Conservation (phyloP, 139 green algal genomes). For the Tetradesmus obliquus region DNA sequence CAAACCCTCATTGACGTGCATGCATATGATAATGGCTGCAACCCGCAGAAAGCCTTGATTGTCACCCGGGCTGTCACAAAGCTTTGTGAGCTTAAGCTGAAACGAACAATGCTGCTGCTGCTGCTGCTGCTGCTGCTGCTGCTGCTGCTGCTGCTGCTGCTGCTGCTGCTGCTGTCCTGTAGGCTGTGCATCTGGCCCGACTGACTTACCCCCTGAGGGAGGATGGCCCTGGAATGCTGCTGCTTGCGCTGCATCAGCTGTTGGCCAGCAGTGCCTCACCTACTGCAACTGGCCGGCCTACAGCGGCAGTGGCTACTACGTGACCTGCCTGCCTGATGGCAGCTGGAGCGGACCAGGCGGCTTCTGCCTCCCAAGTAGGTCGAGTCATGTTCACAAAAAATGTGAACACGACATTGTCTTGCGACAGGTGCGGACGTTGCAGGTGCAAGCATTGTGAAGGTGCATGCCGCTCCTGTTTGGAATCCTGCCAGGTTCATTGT, state of each 20-base stretch:
- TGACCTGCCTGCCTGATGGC: background rate
- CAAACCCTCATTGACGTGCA: background rate
- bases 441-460: too few relatives aligned
- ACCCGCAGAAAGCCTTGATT: too few relatives aligned
- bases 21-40: too few relatives aligned
- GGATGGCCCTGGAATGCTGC: background rate
- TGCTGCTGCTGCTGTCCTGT: background rate
- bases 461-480: too few relatives aligned
- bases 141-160: background rate
- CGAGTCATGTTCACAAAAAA: too few relatives aligned
- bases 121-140: background rate
- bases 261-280: background rate
- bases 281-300: background rate
- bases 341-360: background rate
- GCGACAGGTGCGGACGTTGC: too few relatives aligned
- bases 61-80: too few relatives aligned
- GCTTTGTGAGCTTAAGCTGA: background rate
- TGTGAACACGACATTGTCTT: too few relatives aligned
- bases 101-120: background rate
- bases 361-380: background rate
- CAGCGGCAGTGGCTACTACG: background rate
- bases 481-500: too few relatives aligned
- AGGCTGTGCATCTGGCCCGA: too few relatives aligned
- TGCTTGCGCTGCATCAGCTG: background rate
- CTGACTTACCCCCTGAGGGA: background rate